Base-by-base conservation (phyloP, 1,139 yeast species). In the Kodamaea anthophila region DNA sequence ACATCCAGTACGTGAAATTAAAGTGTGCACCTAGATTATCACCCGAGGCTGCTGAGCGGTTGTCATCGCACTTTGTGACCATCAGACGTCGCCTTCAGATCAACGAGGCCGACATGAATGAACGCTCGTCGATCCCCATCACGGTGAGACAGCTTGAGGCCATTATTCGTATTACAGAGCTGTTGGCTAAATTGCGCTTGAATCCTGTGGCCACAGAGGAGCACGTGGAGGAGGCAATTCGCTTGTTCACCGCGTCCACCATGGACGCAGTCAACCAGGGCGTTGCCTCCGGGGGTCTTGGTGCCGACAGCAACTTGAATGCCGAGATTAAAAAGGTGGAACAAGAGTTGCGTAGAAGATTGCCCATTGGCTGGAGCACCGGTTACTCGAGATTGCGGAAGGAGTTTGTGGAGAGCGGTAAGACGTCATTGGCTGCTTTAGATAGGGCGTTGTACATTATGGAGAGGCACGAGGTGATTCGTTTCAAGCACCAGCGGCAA, bases 141-240 rank as follows among this genome's bases (percentile, higher is more conserved):
- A 93, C 99, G 0, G 78, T 93, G 24, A 87, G 99, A 70, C 99
- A 93, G 62, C 69, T 93, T 41, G 99, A 93, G 59, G 98, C 99
- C 25, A 86, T 93, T 44, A 77, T 91, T 31, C 91, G 99, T 66
- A 93, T 91, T 33, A 77, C 97, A 1, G 99, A 93, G 58, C 77
- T 96, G 3, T 65, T 93, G 37, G 98, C 98, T 11, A 93, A 93
- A 53, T 57, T 93, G 39, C 78, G 80, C 34, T 65, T 93, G 33
- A 71, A 81, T 7, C 93, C 96, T 1, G 71, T 87, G 13, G 97
- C 96, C 3, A 74, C 77, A 3, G 93, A 78, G 43, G 81, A 76
- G 39, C 97, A 93, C 50, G 98, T 91, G 10, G 93, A 86, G 48
- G 98, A 93, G 55, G 97, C 97, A 1, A 84, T 93, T 39, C 66